Evolutionary conservation across 225 moss, liverwort and hornwort species (phyloP).

Genomic region (Lunularia cruciata): DNA sequence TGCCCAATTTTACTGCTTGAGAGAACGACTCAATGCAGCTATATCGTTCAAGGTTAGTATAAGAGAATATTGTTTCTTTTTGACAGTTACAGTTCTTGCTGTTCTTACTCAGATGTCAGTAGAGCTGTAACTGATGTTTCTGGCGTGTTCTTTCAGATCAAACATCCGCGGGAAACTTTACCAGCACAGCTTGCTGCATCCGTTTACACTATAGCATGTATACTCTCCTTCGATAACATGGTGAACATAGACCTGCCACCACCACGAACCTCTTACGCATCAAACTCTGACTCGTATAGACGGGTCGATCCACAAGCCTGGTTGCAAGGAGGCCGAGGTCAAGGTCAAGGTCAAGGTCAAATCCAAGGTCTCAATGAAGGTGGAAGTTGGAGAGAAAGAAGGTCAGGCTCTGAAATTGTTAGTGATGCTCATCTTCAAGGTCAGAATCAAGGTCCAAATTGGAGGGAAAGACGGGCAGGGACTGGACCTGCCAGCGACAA

Average conservation of each 20-base stretch:
- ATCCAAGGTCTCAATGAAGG: constrained; percentile 10
- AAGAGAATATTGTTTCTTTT: too few relatives aligned
- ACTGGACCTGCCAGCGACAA: constrained; percentile 9
- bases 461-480: constrained; percentile 20
- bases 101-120: too few relatives aligned
- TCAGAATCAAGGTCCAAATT: constrained; percentile 12
- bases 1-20: constrained; percentile 77
- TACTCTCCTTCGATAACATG: constrained; percentile 79
- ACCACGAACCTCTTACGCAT: constrained; percentile 2
- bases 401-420: not conserved
- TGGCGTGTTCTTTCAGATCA: constrained; percentile 49
- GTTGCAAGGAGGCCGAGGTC: constrained; percentile 29
- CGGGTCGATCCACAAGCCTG: constrained; percentile 29
- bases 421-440: constrained; percentile 21
- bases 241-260: constrained; percentile 40
- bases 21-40: constrained; percentile 80
- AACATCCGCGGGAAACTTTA: constrained; percentile 58
- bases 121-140: too few relatives aligned
- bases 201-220: constrained; percentile 79
- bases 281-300: constrained; percentile 10
- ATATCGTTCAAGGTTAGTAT: constrained; percentile 67
- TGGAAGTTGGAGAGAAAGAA: constrained; percentile 24
- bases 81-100: too few relatives aligned
- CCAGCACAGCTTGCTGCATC: constrained; percentile 73
- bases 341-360: constrained; percentile 19